phyloP scores from a whole-genome alignment of 2,329 filamentous ascomycete species.

The Fusarium sp. region DNA sequence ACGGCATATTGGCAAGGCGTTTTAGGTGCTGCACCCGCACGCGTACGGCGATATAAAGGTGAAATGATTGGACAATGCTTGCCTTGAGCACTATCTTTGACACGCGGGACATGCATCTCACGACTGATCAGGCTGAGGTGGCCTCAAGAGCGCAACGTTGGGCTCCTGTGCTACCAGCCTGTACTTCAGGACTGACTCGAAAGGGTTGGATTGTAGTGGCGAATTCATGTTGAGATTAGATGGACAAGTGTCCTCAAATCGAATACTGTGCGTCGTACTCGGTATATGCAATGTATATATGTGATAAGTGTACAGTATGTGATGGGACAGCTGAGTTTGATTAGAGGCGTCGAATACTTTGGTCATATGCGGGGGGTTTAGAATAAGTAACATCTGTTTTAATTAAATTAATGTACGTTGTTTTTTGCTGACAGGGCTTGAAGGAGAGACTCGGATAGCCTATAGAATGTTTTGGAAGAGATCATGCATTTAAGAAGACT shows the following conservation, averaged over 20 bases:
- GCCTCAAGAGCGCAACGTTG: constrained; percentile 27
- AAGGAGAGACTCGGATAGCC: background rate
- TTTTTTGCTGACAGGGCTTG: background rate
- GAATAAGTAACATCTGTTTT: background rate
- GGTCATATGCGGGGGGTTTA: background rate
- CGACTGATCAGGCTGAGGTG: constrained; percentile 31
- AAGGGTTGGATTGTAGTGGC: background rate
- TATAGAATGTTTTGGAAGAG: background rate
- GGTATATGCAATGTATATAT: background rate
- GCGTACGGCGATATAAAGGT: background rate
- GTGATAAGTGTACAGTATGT: background rate
- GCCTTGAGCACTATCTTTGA: constrained; percentile 19
- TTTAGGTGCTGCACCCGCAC: constrained; percentile 25
- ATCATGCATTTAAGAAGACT: background rate
- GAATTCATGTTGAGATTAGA: background rate
- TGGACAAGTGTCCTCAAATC: background rate
- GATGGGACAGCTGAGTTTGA: background rate
- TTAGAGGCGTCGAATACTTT: constrained; percentile 5
- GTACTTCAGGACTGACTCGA: constrained; percentile 8
- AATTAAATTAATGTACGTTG: background rate
- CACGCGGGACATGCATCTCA: constrained; percentile 32
- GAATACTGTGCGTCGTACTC: background rate
- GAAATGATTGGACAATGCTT: constrained; percentile 11
- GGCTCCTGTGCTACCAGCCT: constrained; percentile 16
- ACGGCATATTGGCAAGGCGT: constrained; percentile 24